Conservation (phyloP, 2,329 filamentous ascomycete genomes). For the Sclerotinia minor region DNA sequence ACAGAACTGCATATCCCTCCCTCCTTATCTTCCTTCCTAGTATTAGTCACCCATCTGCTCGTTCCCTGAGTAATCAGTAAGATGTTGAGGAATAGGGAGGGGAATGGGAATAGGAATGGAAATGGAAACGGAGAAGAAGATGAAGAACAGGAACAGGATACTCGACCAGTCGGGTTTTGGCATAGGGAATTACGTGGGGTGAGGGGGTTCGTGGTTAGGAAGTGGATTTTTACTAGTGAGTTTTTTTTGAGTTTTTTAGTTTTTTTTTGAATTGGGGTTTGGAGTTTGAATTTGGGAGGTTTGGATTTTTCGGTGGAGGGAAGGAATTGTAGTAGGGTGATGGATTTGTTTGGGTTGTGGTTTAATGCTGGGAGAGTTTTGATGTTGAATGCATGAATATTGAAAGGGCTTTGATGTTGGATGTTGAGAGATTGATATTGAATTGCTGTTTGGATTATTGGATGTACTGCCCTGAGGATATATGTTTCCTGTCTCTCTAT, state of each 20-base stretch:
- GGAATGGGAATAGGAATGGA: not conserved
- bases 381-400: not conserved
- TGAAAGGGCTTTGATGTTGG: too few species aligned
- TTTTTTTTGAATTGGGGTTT: too few species aligned
- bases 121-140: constrained; percentile 4
- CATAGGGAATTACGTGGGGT: constrained; percentile 28
- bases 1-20: too few species aligned
- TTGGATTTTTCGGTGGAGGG: not conserved
- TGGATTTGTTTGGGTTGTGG: not conserved
- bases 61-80: not conserved
- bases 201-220: constrained; percentile 30
- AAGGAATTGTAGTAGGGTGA: not conserved
- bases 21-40: too few species aligned
- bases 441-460: not conserved
- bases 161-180: constrained; percentile 33
- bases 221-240: constrained; percentile 35
- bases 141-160: constrained; percentile 27
- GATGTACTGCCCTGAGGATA: not conserved
- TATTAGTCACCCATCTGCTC: too few species aligned
- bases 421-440: not conserved
- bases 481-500: fast-evolving
- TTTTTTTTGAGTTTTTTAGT: constrained; percentile 46
- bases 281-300: too few species aligned
- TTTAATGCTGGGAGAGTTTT: not conserved
- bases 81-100: not conserved